Base-by-base conservation (phyloP, 805 yeast genomes). In the Yarrowia divulgata region DNA sequence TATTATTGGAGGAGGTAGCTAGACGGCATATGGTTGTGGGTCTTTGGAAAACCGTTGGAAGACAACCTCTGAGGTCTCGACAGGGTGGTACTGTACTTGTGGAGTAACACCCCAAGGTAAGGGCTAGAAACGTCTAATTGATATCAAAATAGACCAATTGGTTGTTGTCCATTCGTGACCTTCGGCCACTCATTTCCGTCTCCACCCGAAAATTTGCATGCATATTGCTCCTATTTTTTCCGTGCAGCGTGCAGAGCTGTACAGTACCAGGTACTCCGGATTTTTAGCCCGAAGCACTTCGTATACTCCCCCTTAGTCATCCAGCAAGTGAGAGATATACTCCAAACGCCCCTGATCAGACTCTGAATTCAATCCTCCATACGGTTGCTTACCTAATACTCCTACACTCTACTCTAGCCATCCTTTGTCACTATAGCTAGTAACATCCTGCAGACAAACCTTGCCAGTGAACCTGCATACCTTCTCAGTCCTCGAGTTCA, bases 221-320 rank as follows among this genome's bases (percentile, higher is more conserved):
- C 66, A 42, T 58, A 14, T 42, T 43, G 49, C 55, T 43, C 49
- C 55, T 42, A 43, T 42, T 58, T 42, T 58, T 58, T 43, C 66
- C 55, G 55, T 23, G 29, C 29, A 23, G 29, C 29, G 14, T 29
- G 52, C 52, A 48, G 23, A 7, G 13, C 12, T n/a, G 46, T 16
- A 4, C n/a, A n/a, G 6, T 40, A 14, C 13, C 12, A 18, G 14
- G 6, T 8, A 16, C 3, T n/a, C 46, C 13, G 6, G 12, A 8
- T n/a, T 43, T n/a, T 1, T 1, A 3, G 7, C 39, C 45, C 10
- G 14, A 6, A 23, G 29, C 29, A 10, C 29, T 19, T 18, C 8
- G 32, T 18, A 19, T n/a, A 45, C 19, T 7, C 10, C 16, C 8
- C 8, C 18, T 14, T 19, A 45, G 32, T 12, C 13, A 29, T 6